phyloP scores from a whole-genome alignment of 257 asterid species.

The Cordia subcordata region DNA sequence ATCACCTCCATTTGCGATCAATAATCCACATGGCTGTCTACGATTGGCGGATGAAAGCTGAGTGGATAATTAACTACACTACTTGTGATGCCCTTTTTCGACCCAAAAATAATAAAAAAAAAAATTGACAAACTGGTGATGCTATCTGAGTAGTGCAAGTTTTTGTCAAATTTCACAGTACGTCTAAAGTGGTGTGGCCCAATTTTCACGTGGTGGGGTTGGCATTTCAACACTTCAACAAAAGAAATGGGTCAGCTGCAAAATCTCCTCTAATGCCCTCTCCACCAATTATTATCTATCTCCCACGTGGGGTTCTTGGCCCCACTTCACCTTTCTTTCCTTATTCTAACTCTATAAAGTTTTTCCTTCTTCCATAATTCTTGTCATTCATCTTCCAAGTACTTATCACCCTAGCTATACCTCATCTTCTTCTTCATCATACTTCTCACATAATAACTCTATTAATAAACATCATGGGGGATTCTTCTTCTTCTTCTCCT shows the following conservation, averaged over 20 bases:
- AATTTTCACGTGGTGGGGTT: conserved; percentile 36
- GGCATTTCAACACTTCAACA: no score
- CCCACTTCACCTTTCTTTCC: conserved; percentile 11
- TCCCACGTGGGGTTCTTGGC: conserved; percentile 36
- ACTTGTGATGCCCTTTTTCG: no score
- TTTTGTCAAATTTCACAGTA: no score
- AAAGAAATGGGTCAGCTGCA: conserved; percentile 20
- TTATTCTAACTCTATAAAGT: conserved; percentile 6
- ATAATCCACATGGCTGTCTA: conserved; percentile 2
- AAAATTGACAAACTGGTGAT: no score
- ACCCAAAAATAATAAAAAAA: no score
- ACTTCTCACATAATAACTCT: neutral
- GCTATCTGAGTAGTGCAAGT: no score
- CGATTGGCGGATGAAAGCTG: conserved; percentile 10
- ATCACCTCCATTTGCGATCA: neutral
- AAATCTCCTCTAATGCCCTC: conserved; percentile 39
- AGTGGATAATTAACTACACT: conserved; percentile 18
- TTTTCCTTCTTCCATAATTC: neutral
- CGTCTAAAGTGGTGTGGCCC: conserved; percentile 17
- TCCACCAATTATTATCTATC: conserved; percentile 46
- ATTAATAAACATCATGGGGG: no score
- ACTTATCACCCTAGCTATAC: no score
- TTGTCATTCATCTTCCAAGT: neutral
- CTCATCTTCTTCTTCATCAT: neutral
- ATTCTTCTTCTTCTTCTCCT: conserved; percentile 29